These are phyloP conservation scores for Micromonas commoda DNA, from an alignment of 139 green algal species.

Conservation along the genomic window DNA sequence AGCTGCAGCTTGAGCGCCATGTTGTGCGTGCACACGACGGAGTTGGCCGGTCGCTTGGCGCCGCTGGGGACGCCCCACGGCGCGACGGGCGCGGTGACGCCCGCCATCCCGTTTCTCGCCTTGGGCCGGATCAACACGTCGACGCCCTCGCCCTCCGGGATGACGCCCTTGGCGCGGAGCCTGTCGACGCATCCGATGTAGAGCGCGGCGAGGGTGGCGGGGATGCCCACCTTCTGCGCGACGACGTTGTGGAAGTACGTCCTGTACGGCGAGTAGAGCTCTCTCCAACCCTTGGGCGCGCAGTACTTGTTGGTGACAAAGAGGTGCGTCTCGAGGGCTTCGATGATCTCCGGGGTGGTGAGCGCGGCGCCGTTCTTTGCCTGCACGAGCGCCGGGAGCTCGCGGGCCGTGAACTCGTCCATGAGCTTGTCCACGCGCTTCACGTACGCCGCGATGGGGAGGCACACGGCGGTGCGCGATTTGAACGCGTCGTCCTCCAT, in stretches of 20 bases:
- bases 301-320: conserved; percentile 16
- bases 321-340: conserved; percentile 8
- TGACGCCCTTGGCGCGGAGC: conserved; percentile 1
- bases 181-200: conserved; percentile 14
- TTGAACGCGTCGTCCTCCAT: conserved; percentile 34
- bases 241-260: conserved; percentile 37
- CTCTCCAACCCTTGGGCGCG: not conserved
- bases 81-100: not conserved
- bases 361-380: not conserved
- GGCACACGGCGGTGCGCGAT: conserved; percentile 12
- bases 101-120: not conserved
- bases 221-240: conserved; percentile 29
- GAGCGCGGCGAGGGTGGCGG: conserved; percentile 17
- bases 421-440: conserved; percentile 33
- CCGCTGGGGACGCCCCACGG: not conserved
- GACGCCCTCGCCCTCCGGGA: conserved; percentile 6
- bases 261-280: conserved; percentile 31
- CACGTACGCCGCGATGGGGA: conserved; percentile 28
- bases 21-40: not conserved
- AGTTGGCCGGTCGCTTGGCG: too few species aligned
- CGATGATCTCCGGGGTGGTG: not conserved
- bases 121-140: not conserved
- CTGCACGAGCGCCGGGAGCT: not conserved
- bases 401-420: conserved; percentile 16
- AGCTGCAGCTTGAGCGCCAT: not conserved